A percentile compares a stretch with the other conserved stretches of the same genome.
These are phyloP conservation scores for Lanmaoa pseudosensibilis DNA, from an alignment of 768 basidiomycete genomes.

Conservation along the genomic window DNA sequence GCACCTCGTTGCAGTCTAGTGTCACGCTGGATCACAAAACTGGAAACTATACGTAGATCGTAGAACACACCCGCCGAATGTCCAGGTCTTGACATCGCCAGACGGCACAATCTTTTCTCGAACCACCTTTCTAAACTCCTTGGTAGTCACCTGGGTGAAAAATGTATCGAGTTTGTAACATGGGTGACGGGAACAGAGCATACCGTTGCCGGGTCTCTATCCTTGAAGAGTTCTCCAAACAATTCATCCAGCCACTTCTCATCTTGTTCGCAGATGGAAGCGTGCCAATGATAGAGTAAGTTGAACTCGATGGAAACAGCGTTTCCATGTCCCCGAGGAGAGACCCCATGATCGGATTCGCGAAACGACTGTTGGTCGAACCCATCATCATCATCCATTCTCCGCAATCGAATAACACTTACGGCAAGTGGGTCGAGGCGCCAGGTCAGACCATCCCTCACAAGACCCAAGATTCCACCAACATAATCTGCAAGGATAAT, in stretches of 20 bases:
- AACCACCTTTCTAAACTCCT: slow-evolving; percentile 20
- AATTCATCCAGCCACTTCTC: slow-evolving; percentile 50
- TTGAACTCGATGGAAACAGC: slow-evolving; percentile 78
- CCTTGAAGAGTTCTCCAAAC: slow-evolving; percentile 47
- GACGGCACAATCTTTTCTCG: slow-evolving; percentile 12
- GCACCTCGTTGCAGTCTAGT: slow-evolving; percentile 50
- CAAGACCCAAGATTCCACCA: slow-evolving; percentile 68
- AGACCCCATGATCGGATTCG: slow-evolving; percentile 48
- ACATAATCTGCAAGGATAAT: slow-evolving; percentile 74
- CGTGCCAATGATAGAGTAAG: slow-evolving; percentile 61
- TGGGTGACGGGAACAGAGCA: not conserved
- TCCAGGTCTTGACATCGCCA: slow-evolving; percentile 46
- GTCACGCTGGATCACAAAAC: not conserved
- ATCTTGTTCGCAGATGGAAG: slow-evolving; percentile 56
- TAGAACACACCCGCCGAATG: slow-evolving; percentile 46
- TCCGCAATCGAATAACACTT: not conserved
- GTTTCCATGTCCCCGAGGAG: slow-evolving; percentile 71
- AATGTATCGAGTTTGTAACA: not conserved
- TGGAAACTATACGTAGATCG: not conserved
- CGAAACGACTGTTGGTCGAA: slow-evolving; percentile 45
- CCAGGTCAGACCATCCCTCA: slow-evolving; percentile 64
- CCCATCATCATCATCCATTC: not conserved
- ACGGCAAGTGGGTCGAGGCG: slow-evolving; percentile 68
- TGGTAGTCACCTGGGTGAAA: slow-evolving; percentile 15
- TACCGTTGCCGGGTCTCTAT: slow-evolving; percentile 43